phyloP scores from a whole-genome alignment of 1,284 basidiomycete species.

The Cutaneotrichosporon cutaneum region DNA sequence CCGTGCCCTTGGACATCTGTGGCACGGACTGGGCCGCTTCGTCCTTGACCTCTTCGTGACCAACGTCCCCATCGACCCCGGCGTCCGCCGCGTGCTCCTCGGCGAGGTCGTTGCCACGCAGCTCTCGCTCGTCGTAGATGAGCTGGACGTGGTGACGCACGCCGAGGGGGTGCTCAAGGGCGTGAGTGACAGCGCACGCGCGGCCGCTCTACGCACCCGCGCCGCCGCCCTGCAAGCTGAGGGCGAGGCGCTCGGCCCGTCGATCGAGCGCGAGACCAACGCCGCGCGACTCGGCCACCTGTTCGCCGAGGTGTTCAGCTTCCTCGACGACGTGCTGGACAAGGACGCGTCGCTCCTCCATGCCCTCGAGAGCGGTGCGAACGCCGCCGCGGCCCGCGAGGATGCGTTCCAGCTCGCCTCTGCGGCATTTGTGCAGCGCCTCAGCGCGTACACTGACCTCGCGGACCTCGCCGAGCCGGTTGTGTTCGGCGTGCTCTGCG shows the following conservation, averaged over 20 bases:
- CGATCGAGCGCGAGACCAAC: constrained; percentile 55
- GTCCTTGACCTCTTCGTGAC: constrained; percentile 68
- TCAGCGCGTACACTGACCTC: constrained; percentile 57
- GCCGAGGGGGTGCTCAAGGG: constrained; percentile 67
- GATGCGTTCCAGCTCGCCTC: constrained; percentile 53
- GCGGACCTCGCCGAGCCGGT: constrained; percentile 70
- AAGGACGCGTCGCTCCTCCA: constrained; percentile 42
- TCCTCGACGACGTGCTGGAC: constrained; percentile 54
- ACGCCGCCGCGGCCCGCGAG: constrained; percentile 43
- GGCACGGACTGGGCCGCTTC: constrained; percentile 62
- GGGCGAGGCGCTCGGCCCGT: constrained; percentile 37
- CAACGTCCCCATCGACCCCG: constrained; percentile 82
- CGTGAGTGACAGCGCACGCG: constrained; percentile 58
- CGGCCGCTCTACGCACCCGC: constrained; percentile 30
- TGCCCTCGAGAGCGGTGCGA: constrained; percentile 28
- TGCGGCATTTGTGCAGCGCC: constrained; percentile 54
- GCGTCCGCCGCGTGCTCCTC: constrained; percentile 64
- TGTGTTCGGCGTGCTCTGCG: constrained; percentile 62
- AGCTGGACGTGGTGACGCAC: constrained; percentile 61
- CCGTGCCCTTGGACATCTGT: constrained; percentile 53
- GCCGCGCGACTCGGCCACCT: constrained; percentile 67
- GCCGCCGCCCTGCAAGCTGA: constrained; percentile 36
- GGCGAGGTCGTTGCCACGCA: constrained; percentile 59
- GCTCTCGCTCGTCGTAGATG: constrained; percentile 56
- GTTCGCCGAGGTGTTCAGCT: constrained; percentile 78